phyloP scores from a whole-genome alignment of 257 asterid species.

The Gardenia jasminoides region DNA sequence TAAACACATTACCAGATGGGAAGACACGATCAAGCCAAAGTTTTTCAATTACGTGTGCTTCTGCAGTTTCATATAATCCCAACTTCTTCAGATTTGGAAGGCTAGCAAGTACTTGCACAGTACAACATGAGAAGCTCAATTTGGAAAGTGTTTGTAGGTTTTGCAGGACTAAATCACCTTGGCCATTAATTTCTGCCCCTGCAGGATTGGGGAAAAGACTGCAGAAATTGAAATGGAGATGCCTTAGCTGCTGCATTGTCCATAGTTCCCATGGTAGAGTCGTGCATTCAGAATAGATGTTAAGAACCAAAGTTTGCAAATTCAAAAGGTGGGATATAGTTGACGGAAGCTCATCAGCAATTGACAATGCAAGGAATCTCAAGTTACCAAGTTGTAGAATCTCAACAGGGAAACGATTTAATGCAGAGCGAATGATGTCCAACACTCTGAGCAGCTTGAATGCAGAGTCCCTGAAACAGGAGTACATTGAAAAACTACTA shows the following conservation, averaged over 20 bases:
- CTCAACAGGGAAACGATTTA: not conserved
- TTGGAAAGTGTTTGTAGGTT: slow-evolving; percentile 33
- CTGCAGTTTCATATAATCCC: slow-evolving; percentile 25
- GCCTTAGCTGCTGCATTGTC: slow-evolving; percentile 28
- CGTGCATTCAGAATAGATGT: not conserved
- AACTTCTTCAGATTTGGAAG: slow-evolving; percentile 31
- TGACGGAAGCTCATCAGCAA: slow-evolving; percentile 23
- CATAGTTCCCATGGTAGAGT: slow-evolving; percentile 24
- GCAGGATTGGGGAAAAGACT: slow-evolving; percentile 14
- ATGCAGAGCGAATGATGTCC: not conserved
- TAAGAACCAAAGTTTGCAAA: slow-evolving; percentile 5
- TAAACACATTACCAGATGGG: not conserved
- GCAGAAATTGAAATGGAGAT: slow-evolving; percentile 23
- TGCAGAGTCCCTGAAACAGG: not conserved
- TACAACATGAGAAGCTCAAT: slow-evolving; percentile 24
- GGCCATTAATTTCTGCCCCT: slow-evolving; percentile 1
- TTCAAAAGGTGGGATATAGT: not conserved
- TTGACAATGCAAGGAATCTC: slow-evolving; percentile 22
- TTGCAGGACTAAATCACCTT: not conserved
- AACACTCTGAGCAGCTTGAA: slow-evolving; percentile 30
- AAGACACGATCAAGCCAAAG: too few species aligned
- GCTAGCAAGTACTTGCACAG: slow-evolving; percentile 14
- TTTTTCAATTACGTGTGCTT: not conserved
- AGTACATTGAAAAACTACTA: not conserved
- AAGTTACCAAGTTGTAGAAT: not conserved